A percentile compares a stretch with the other conserved stretches of the same genome.
These are phyloP conservation scores for Paramyrothecium sp. DNA, from an alignment of 2,329 filamentous ascomycete genomes.

Conservation along the genomic window DNA sequence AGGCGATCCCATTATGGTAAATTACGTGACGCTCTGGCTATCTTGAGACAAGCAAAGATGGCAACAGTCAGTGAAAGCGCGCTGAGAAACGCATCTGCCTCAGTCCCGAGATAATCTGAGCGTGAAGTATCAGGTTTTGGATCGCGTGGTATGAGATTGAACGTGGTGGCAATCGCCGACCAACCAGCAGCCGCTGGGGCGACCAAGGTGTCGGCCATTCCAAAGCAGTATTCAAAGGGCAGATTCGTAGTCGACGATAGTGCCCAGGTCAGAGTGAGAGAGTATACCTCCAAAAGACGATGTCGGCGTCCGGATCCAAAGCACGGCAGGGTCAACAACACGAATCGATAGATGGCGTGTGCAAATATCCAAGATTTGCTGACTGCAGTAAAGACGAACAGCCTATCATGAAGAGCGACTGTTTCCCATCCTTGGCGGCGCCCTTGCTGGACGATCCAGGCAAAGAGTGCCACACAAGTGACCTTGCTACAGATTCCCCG, in stretches of 20 bases:
- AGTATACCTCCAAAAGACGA: constrained; percentile 5
- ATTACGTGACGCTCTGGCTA: neutral
- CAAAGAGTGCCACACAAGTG: constrained; percentile 2
- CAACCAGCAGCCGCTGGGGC: constrained; percentile 5
- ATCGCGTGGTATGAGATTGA: constrained; percentile 4
- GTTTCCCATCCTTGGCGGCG: constrained; percentile 2
- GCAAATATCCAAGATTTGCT: constrained; percentile 5
- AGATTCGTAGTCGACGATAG: constrained; percentile 2
- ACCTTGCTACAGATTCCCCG: constrained; percentile 5
- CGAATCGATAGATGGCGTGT: constrained; percentile 8
- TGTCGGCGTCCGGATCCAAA: constrained; percentile 3
- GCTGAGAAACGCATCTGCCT: neutral
- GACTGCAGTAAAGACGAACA: constrained; percentile 8
- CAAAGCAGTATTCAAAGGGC: constrained; percentile 9
- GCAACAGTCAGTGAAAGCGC: neutral
- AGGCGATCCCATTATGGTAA: no score
- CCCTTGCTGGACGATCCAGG: constrained; percentile 6
- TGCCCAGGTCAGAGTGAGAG: constrained; percentile 4
- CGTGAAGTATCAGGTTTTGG: neutral
- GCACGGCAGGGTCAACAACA: constrained; percentile 6
- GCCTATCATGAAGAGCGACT: constrained; percentile 1
- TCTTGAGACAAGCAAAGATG: neutral
- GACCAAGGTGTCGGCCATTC: constrained; percentile 8
- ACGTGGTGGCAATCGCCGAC: constrained; percentile 5
- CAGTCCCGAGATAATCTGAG: neutral